A percentile compares a stretch with the other conserved stretches of the same genome.
These are phyloP conservation scores for Carpinus viminea DNA, from an alignment of 306 rosid genomes.

Conservation along the genomic window DNA sequence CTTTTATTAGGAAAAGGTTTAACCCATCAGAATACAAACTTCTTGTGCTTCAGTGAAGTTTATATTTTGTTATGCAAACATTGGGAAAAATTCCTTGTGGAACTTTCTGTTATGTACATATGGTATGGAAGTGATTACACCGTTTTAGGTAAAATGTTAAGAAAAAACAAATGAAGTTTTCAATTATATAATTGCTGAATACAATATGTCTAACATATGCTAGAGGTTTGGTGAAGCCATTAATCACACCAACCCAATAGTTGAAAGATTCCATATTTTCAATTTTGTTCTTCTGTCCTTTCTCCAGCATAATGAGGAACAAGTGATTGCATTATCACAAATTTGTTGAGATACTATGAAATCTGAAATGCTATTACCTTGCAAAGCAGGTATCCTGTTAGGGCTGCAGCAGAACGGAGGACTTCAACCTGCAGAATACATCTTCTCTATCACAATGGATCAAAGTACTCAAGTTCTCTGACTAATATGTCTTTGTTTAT, in stretches of 20 bases:
- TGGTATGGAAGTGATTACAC: not conserved
- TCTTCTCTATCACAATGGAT: slow-evolving; percentile 50
- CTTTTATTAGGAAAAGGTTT: not conserved
- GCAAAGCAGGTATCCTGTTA: slow-evolving; percentile 38
- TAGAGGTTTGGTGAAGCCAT: not conserved
- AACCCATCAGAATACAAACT: not conserved
- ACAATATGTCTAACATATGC: not conserved
- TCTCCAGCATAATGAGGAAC: slow-evolving; percentile 21
- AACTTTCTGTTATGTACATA: not conserved
- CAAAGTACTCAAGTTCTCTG: slow-evolving; percentile 46
- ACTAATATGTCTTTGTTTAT: not conserved
- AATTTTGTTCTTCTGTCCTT: not conserved
- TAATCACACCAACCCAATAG: not conserved
- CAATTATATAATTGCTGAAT: not conserved
- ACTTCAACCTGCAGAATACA: slow-evolving; percentile 23
- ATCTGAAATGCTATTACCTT: slow-evolving; percentile 29
- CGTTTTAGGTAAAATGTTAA: not conserved
- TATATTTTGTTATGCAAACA: not conserved
- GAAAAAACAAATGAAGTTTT: not conserved
- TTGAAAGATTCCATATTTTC: not conserved
- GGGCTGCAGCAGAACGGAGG: slow-evolving; percentile 27
- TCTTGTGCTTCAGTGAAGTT: not conserved
- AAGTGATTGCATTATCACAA: slow-evolving; percentile 8
- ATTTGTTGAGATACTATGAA: not conserved
- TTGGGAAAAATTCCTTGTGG: not conserved